Base-by-base conservation (phyloP, 2,329 filamentous ascomycete species). In the Aspergillus tanneri region DNA sequence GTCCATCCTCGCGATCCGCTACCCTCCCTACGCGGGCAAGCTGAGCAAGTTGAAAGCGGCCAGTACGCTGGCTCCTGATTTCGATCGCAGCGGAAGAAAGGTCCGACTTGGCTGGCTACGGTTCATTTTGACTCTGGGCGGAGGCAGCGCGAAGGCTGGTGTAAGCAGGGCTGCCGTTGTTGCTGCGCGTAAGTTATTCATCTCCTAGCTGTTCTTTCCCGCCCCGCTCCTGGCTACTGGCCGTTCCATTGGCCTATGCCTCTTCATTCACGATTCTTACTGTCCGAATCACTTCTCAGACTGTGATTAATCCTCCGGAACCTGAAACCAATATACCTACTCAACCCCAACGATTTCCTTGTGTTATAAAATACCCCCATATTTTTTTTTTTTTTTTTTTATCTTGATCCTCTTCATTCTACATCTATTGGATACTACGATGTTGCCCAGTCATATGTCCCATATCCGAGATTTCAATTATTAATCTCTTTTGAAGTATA, bases 11-110 rank as follows among this genome's bases (percentile, higher is more conserved):
- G 67, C 72, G 22, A 71, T 84, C 46, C 72, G 82, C 24, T 85
- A 85, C 64, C 82, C 82, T 8, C 82, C 82, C 2, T 85, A 82
- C 58, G 69, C 67, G 2, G 77, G 77, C 40, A 85, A 85, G 67
- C 63, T 77, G 53, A 71, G 74, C 63, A 73, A 77, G 54, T 75
- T 78, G 58, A 67, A 72, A 49, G 66, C 66, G 8, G 78, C 80
- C 69, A 77, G 70, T 46, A 72, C 75, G 2, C 43, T 76, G 53
- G 77, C 75, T 51, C 82, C 82, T 2, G 76, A 83, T 60, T 85
- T 85, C 60, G 81, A 85, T 64, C 76, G 82, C 21, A 66, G 79
- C 34, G 82, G 82, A 7, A 69, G 67, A 8, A 71, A 69, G 53
- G 51, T 71, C 34, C 57, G 60, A 14, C 56, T 72, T 19, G 67